Evolutionary conservation across 345 rosid genomes (phyloP).

Genomic region (Bruguiera gymnorhiza): DNA sequence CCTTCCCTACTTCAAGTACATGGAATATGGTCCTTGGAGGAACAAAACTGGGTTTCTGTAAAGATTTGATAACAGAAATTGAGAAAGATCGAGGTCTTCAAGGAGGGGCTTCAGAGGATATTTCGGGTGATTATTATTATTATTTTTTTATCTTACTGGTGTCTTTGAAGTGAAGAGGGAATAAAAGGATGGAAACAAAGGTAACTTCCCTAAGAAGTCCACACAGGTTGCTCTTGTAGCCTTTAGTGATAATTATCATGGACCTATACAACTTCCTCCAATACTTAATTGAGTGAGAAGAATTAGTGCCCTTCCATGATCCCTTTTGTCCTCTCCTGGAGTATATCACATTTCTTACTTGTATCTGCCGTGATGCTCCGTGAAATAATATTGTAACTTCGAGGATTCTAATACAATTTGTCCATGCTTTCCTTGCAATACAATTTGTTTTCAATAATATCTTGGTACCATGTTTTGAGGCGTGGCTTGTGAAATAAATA

Average conservation of each 20-base stretch:
- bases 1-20: too few species aligned
- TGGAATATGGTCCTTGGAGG: too few species aligned
- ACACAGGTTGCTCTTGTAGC: conserved; percentile 29
- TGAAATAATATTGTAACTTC: conserved; percentile 8
- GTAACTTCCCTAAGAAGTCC: conserved; percentile 7
- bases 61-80: neutral
- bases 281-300: too few species aligned
- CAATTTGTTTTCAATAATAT: neutral
- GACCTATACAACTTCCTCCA: conserved; percentile 25
- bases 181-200: neutral
- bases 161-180: neutral
- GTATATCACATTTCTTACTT: too few species aligned
- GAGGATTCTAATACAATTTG: conserved; percentile 7
- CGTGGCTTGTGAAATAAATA: neutral
- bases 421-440: too few species aligned
- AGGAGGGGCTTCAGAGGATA: neutral
- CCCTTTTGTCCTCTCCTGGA: conserved; percentile 1
- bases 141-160: neutral
- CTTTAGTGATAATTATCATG: conserved; percentile 39
- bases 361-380: neutral
- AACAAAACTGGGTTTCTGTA: neutral
- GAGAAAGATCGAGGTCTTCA: neutral
- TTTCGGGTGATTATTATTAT: neutral
- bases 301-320: neutral
- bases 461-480: neutral